phyloP scores from a whole-genome alignment of 257 asterid species.

The Gynochthodes officinalis region DNA sequence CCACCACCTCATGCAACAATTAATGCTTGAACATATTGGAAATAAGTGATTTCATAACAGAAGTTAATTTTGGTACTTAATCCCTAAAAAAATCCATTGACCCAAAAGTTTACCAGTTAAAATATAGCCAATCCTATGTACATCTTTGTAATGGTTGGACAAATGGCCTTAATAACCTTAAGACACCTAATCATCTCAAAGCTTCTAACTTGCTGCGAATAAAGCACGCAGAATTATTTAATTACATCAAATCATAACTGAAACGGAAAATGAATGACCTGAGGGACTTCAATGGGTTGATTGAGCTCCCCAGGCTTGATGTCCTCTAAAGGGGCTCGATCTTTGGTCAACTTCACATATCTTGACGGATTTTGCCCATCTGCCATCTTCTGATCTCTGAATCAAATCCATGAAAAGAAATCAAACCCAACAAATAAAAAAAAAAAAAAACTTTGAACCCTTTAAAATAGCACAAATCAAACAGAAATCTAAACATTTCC shows the following conservation, averaged over 20 bases:
- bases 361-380: conserved; percentile 75
- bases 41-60: not conserved
- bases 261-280: conserved; percentile 23
- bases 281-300: conserved; percentile 95
- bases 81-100: no score
- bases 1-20: not conserved
- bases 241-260: not conserved
- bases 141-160: not conserved
- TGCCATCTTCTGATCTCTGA: conserved; percentile 43
- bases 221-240: not conserved
- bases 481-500: not conserved
- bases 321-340: conserved; percentile 77
- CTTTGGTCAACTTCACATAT: conserved; percentile 85
- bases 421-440: conserved; percentile 13
- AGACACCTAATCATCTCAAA: not conserved
- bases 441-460: not conserved
- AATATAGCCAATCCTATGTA: not conserved
- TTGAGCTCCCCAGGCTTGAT: conserved; percentile 95
- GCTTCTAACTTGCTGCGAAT: not conserved
- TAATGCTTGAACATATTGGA: not conserved
- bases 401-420: conserved; percentile 17
- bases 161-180: not conserved
- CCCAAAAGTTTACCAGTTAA: not conserved
- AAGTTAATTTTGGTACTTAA: not conserved
- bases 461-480: not conserved